A percentile compares a stretch with the other conserved stretches of the same genome.
Evolutionary conservation across 768 basidiomycete genomes (phyloP).

Genomic region (Candolleomyces aberdarensis): DNA sequence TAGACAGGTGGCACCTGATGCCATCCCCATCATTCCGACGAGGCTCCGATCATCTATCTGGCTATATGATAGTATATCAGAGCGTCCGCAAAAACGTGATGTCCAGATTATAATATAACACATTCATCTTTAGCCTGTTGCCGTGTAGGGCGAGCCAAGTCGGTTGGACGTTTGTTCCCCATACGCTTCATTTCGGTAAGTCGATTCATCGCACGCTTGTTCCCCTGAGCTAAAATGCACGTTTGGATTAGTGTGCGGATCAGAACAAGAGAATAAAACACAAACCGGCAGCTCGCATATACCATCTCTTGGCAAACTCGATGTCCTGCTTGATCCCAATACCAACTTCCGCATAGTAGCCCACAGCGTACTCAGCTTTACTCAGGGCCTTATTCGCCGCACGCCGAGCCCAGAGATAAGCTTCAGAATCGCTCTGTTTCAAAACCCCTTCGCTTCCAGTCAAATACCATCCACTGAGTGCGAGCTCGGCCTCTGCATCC

Average conservation of each 20-base stretch:
- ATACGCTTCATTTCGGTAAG: slow-evolving; percentile 93
- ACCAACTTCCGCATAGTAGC: slow-evolving; percentile 96
- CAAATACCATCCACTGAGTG: slow-evolving; percentile 97
- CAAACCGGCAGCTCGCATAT: slow-evolving; percentile 97
- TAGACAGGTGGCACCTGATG: too few relatives aligned
- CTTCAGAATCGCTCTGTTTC: slow-evolving; percentile 97
- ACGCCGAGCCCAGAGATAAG: slow-evolving; percentile 96
- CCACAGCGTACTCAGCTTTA: slow-evolving; percentile 98
- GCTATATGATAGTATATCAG: too few relatives aligned
- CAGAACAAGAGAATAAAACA: slow-evolving; percentile 9
- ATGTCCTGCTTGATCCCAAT: slow-evolving; percentile 96
- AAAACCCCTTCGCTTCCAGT: slow-evolving; percentile 93
- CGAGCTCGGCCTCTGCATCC: slow-evolving; percentile 90
- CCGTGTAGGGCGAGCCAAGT: slow-evolving; percentile 82
- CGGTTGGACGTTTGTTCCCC: slow-evolving; percentile 68
- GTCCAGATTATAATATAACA: slow-evolving; percentile 44
- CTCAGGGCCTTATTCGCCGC: slow-evolving; percentile 95
- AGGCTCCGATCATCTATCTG: too few relatives aligned
- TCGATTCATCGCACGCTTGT: slow-evolving; percentile 94
- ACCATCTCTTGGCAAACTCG: slow-evolving; percentile 97
- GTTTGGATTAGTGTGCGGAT: background rate
- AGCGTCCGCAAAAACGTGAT: too few relatives aligned
- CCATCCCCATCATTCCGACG: too few relatives aligned
- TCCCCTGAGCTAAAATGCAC: slow-evolving; percentile 76
- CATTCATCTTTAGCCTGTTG: slow-evolving; percentile 95